Evolutionary conservation across 805 yeast species (phyloP), one percentile per base, ranked within the genome.

Genomic region (Yarrowia sp.): DNA sequence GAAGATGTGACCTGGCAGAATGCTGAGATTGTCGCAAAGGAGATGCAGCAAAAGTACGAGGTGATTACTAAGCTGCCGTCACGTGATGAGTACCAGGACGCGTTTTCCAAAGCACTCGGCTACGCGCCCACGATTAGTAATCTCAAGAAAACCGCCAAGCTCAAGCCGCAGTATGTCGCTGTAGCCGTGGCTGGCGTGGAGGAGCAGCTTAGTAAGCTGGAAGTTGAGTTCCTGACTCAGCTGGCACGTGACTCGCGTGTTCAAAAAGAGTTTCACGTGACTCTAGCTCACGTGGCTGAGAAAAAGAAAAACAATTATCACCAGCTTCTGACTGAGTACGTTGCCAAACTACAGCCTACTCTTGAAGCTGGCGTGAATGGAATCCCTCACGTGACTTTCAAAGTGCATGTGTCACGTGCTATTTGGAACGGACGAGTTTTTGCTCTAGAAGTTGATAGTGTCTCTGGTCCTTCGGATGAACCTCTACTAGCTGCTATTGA

Each of bases 121-220:
- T 86, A 84, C 74, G 79, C 77, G 51, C 92, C 96, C 0, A 73
- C 78, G 14, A 74, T 80, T 14, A 77, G 77, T 32, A 83, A 81
- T 60, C 66, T 69, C 4, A 71, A 78, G 39, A 66, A 66, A 9
- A 70, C 64, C 50, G 15, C 43, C 62, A 65, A 32, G 42, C 64
- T 31, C 38, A 51, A 8, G 66, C 61, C 58, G 53, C 68, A 47
- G 0, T 87, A 81, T 69, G 84, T 79, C 73, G 83, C 84, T 0
- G 76, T 84, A 1, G 66, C 68, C 0, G 64, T 86, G 2, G 0
- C 4, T 6, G 65, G 33, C 3, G 33, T 28, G 10, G 8, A 22
- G 3, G 41, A n/a, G 31, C 14, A 39, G 65, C 31, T 38, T 1
- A 14, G 17, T 2, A 6, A 13, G 14, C 39, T 47, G 1, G 50